Conservation (phyloP, 1,284 basidiomycete genomes). For the Irpex lacteus region DNA sequence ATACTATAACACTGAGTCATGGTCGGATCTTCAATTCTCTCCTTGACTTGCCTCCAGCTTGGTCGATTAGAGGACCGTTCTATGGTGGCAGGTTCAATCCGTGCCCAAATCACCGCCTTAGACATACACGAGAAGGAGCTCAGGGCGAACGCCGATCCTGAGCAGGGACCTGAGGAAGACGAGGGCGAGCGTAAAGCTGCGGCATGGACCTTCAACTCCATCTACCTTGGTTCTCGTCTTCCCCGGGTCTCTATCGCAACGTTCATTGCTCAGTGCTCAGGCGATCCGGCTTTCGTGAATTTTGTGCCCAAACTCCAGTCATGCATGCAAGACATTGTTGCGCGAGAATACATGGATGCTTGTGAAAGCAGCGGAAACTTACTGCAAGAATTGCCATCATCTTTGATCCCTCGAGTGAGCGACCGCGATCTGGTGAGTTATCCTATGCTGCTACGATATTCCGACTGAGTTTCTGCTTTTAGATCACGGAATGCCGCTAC, state of each 20-base stretch:
- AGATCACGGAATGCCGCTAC: conserved; percentile 17
- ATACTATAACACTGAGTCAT: neutral
- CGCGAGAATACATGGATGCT: neutral
- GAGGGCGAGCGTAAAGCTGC: neutral
- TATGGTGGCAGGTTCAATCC: conserved; percentile 9
- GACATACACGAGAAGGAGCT: conserved; percentile 3
- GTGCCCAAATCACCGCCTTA: conserved; percentile 6
- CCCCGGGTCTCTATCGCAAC: neutral
- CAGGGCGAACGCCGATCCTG: neutral
- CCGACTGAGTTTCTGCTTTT: neutral
- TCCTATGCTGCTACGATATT: neutral
- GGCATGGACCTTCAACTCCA: neutral
- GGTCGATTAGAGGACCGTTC: conserved; percentile 13
- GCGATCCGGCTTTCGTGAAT: conserved; percentile 1
- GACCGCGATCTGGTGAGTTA: neutral
- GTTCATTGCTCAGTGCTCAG: neutral
- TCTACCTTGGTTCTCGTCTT: conserved; percentile 1
- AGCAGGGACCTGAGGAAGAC: neutral
- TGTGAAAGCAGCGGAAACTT: neutral
- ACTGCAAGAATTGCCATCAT: neutral
- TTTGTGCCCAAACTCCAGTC: conserved; percentile 9
- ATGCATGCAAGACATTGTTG: conserved; percentile 4
- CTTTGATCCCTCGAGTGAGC: neutral
- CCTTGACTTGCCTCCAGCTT: conserved; percentile 11
- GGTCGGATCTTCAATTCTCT: neutral